phyloP scores from a whole-genome alignment of 257 asterid genomes.

The Nemophila menziesii region DNA sequence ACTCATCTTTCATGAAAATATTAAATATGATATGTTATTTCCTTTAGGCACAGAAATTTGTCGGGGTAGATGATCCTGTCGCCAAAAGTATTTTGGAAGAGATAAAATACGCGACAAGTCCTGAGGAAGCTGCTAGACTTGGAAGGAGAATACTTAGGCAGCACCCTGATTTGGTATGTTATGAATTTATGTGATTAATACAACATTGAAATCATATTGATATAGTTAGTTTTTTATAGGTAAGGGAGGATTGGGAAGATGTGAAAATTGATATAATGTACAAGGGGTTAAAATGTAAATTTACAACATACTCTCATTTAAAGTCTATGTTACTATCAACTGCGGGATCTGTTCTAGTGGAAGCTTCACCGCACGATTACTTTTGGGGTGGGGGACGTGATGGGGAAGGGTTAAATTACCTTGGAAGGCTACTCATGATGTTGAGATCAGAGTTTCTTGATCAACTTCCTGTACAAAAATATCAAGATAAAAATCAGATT shows the following conservation, averaged over 20 bases:
- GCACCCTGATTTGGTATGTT: conserved; percentile 57
- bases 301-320: conserved; percentile 48
- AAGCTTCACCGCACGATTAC: conserved; percentile 88
- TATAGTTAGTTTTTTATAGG: conserved; percentile 28
- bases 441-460: conserved; percentile 71
- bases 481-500: conserved; percentile 18
- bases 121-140: conserved; percentile 94
- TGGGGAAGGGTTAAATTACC: conserved; percentile 97
- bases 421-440: conserved; percentile 83
- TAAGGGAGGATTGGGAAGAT: conserved; percentile 75
- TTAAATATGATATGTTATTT: conserved; percentile 8
- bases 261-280: conserved; percentile 66
- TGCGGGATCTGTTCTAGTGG: conserved; percentile 81
- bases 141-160: conserved; percentile 85
- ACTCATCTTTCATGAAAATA: conserved; percentile 5
- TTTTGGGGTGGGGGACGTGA: conserved; percentile 99
- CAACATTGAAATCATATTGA: neutral
- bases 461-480: conserved; percentile 16
- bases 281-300: conserved; percentile 65
- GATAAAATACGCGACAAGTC: conserved; percentile 67
- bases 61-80: conserved; percentile 47
- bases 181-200: neutral
- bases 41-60: conserved; percentile 70
- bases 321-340: conserved; percentile 65
- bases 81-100: conserved; percentile 47